A percentile compares a stretch with the other conserved stretches of the same genome.
Conservation (phyloP, 2,329 filamentous ascomycete species). For the Pyricularia sp. region DNA sequence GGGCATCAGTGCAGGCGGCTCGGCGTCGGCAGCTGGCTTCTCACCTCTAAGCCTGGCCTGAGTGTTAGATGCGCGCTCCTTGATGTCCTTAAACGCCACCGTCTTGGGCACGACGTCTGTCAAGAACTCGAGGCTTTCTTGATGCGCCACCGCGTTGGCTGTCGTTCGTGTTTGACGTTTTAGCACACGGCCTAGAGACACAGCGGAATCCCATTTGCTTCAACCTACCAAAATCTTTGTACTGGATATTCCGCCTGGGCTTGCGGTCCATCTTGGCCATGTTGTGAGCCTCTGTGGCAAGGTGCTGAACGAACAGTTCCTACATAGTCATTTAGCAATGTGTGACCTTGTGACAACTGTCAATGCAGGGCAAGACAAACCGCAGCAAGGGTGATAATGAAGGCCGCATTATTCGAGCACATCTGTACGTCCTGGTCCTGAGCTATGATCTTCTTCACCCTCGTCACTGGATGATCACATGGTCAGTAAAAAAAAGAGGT, state of each 20-base stretch:
- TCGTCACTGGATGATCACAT: conserved; percentile 55
- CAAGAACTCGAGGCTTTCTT: conserved; percentile 93
- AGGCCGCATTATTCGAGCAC: conserved; percentile 90
- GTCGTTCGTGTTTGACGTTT: conserved; percentile 6
- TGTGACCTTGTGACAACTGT: background rate
- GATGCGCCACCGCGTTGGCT: conserved; percentile 78
- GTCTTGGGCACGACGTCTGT: conserved; percentile 86
- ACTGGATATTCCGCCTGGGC: conserved; percentile 87
- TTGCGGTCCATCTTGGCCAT: conserved; percentile 88
- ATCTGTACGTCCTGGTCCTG: conserved; percentile 77
- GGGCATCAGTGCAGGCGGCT: conserved; percentile 7
- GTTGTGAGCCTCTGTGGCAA: conserved; percentile 75
- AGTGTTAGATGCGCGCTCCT: conserved; percentile 47
- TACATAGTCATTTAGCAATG: conserved; percentile 22
- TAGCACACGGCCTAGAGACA: background rate
- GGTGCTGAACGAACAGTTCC: conserved; percentile 94
- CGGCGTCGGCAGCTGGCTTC: conserved; percentile 21
- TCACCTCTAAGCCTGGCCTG: conserved; percentile 39
- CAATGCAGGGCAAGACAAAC: conserved; percentile 26
- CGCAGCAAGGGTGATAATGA: conserved; percentile 85
- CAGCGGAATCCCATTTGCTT: background rate
- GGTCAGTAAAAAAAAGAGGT: background rate
- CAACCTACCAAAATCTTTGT: conserved; percentile 74
- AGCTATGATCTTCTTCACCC: conserved; percentile 91
- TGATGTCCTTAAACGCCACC: conserved; percentile 68